These are phyloP conservation scores for Globisporangium parvum DNA, from an alignment of 352 stramenopile genomes.

Conservation along the genomic window DNA sequence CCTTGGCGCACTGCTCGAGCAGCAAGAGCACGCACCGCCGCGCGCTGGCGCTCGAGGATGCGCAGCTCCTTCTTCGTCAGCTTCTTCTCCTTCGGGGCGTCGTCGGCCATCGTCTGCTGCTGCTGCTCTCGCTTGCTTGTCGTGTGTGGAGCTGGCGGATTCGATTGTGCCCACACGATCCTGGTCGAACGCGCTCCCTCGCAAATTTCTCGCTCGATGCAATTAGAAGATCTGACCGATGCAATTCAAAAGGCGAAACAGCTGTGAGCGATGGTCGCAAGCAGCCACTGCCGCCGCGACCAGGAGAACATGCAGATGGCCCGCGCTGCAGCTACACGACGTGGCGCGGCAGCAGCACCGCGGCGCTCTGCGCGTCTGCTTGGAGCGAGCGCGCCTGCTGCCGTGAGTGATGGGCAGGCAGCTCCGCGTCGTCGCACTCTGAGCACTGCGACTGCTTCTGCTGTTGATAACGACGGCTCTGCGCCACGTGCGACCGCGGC, in stretches of 20 bases:
- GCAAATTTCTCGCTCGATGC: background rate
- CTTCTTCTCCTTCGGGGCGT: conserved; percentile 70
- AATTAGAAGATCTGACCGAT: background rate
- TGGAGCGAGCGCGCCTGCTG: background rate
- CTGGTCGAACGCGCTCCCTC: background rate
- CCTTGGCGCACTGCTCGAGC: conserved; percentile 6
- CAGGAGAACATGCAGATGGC: background rate
- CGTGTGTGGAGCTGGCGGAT: conserved; percentile 1
- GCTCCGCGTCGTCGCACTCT: background rate
- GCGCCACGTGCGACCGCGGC: background rate
- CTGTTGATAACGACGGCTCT: background rate
- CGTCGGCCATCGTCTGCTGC: conserved; percentile 42
- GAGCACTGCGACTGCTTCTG: background rate
- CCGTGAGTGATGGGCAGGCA: background rate
- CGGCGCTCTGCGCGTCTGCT: conserved; percentile 12
- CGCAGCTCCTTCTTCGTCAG: conserved; percentile 88
- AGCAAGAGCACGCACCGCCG: conserved; percentile 32
- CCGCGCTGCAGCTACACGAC: background rate
- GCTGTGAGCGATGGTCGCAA: background rate
- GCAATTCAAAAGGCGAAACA: background rate
- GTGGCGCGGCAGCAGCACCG: background rate
- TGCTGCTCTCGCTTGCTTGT: background rate
- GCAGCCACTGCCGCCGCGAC: background rate
- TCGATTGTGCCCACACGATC: conserved; percentile 7
- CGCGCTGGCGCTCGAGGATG: conserved; percentile 84